Evolutionary conservation across 2,329 filamentous ascomycete species (phyloP).

Genomic region (Aspergillus bombycis): DNA sequence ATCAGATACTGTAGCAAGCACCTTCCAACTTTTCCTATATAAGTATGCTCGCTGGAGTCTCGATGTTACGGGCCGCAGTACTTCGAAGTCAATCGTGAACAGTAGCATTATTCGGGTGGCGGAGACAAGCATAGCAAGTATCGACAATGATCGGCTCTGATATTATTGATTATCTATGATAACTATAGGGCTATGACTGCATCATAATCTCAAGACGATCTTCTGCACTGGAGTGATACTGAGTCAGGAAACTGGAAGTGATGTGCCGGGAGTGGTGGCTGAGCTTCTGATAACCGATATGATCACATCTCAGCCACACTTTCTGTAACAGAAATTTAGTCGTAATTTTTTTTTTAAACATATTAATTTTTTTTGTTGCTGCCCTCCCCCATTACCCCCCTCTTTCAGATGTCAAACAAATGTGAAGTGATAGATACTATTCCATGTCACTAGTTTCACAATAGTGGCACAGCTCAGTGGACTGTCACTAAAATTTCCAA

Average conservation of each 20-base stretch:
- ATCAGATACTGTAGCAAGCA: neutral
- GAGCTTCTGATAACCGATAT: neutral
- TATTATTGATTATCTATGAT: neutral
- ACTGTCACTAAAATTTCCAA: neutral
- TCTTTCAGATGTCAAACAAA: neutral
- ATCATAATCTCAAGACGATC: neutral
- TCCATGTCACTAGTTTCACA: slow-evolving; percentile 1
- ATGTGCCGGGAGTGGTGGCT: neutral
- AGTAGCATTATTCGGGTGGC: neutral
- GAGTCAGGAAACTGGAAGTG: neutral
- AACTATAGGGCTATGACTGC: neutral
- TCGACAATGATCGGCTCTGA: neutral
- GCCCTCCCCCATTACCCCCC: too few species aligned
- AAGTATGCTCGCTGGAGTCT: neutral
- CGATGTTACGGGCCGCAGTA: neutral
- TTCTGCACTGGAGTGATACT: neutral
- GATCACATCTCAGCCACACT: neutral
- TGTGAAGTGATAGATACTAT: neutral
- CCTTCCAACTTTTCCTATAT: neutral
- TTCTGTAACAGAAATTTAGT: neutral
- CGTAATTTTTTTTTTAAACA: neutral
- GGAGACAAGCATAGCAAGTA: neutral
- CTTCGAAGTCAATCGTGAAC: neutral
- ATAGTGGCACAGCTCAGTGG: neutral
- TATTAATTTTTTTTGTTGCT: neutral